phyloP scores from a whole-genome alignment of 441 rosid species.

The Mallotus repandus region DNA sequence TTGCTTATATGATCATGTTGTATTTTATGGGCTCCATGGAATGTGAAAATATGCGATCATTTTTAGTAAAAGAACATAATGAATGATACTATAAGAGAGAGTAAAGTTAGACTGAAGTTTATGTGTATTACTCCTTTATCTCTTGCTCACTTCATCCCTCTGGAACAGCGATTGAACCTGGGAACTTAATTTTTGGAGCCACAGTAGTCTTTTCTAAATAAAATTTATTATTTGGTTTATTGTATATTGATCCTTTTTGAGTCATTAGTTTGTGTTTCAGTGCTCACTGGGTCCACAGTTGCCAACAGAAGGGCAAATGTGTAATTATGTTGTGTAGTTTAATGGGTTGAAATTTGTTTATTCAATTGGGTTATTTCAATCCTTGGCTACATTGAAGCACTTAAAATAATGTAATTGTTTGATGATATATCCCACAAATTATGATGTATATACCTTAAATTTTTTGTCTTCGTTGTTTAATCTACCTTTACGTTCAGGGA shows the following conservation, averaged over 20 bases:
- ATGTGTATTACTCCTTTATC: background rate
- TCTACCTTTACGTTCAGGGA: slow-evolving; percentile 47
- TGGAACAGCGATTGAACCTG: background rate
- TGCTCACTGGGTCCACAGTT: background rate
- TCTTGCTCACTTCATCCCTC: background rate
- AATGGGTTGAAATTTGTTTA: slow-evolving; percentile 4
- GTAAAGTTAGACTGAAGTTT: background rate
- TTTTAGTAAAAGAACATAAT: background rate
- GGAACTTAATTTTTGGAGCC: background rate
- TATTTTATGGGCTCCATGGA: background rate
- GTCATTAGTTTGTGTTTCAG: background rate
- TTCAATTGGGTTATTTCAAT: background rate
- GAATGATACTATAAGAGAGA: background rate
- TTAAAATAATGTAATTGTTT: background rate
- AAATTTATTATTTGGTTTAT: background rate
- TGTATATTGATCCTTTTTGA: background rate
- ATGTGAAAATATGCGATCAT: background rate
- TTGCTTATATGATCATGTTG: background rate
- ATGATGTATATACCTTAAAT: background rate
- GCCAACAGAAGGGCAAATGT: background rate
- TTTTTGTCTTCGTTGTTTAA: background rate
- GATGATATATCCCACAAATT: background rate
- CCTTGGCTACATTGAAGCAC: background rate
- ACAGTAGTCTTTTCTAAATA: background rate
- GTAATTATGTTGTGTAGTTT: background rate